These are phyloP conservation scores for Magnusiomyces fungicola DNA, from an alignment of 1,139 yeast species.

Conservation along the genomic window DNA sequence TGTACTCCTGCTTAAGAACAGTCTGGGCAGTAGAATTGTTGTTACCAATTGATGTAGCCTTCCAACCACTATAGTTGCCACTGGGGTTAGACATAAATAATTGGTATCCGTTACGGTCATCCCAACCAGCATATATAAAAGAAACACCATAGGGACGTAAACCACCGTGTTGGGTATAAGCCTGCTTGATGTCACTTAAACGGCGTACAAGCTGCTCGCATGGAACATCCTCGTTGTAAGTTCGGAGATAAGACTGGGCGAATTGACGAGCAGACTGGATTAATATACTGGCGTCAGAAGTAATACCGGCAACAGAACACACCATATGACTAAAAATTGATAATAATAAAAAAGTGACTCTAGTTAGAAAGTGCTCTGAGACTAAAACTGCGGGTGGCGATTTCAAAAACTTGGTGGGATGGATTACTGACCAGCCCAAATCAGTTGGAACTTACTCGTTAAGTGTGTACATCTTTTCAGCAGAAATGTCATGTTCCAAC, in stretches of 20 bases:
- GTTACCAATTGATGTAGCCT: conserved; percentile 95
- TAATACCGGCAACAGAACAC: conserved; percentile 97
- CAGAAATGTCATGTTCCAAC: conserved; percentile 86
- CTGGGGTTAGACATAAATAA: conserved; percentile 93
- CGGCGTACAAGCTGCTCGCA: conserved; percentile 83
- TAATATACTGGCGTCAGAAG: conserved; percentile 91
- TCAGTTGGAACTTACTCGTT: conserved; percentile 48
- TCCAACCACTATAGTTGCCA: conserved; percentile 98
- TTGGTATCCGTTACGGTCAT: conserved; percentile 84
- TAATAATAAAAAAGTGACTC: background rate
- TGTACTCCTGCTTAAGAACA: conserved; percentile 87
- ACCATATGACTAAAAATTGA: conserved; percentile 49
- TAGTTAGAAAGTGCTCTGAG: no score
- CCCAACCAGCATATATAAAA: conserved; percentile 93
- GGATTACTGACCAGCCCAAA: no score
- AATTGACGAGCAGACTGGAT: conserved; percentile 79
- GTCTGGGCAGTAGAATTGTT: conserved; percentile 96
- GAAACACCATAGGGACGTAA: conserved; percentile 97
- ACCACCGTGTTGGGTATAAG: conserved; percentile 98
- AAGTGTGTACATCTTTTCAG: conserved; percentile 84
- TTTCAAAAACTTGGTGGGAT: no score
- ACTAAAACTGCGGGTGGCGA: no score
- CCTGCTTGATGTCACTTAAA: conserved; percentile 91
- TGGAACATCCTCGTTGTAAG: conserved; percentile 87
- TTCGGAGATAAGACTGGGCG: conserved; percentile 78